These are phyloP conservation scores for Mucor indicus DNA, from an alignment of 371 early-diverging fungal species.

Conservation along the genomic window DNA sequence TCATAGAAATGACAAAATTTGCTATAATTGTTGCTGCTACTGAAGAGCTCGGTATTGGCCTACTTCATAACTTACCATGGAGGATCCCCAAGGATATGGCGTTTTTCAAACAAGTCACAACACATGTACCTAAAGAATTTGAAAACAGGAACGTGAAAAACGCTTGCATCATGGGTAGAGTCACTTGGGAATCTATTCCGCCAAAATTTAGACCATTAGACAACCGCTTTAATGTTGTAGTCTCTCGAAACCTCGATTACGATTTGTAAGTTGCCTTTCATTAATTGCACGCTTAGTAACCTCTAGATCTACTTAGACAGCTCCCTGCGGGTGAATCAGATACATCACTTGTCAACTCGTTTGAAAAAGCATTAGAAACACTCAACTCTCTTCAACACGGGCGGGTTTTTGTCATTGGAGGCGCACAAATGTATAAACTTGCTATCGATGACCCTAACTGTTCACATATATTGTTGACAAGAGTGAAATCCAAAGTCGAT, in stretches of 20 bases:
- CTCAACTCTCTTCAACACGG: conserved; percentile 15
- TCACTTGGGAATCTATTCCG: conserved; percentile 90
- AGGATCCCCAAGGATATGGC: conserved; percentile 80
- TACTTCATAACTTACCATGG: conserved; percentile 77
- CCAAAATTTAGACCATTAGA: conserved; percentile 69
- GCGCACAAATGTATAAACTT: conserved; percentile 58
- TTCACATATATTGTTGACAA: conserved; percentile 57
- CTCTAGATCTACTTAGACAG: too few relatives aligned
- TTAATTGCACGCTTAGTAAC: neutral
- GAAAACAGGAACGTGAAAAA: conserved; percentile 41
- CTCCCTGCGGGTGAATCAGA: conserved; percentile 7
- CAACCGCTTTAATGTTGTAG: conserved; percentile 77
- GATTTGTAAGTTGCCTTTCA: conserved; percentile 34
- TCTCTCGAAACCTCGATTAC: conserved; percentile 62
- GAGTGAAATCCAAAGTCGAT: conserved; percentile 43
- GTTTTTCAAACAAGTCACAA: conserved; percentile 77
- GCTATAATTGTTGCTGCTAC: conserved; percentile 78
- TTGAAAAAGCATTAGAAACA: conserved; percentile 53
- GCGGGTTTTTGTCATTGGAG: conserved; percentile 63
- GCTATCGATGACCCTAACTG: conserved; percentile 52
- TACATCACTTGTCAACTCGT: conserved; percentile 36
- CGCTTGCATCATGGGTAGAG: conserved; percentile 86
- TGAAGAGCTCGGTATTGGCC: conserved; percentile 78
- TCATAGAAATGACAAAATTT: conserved; percentile 27
- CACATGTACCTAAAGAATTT: conserved; percentile 26